phyloP scores from a whole-genome alignment of 805 yeast genomes.

The Ogataea dorogensis region DNA sequence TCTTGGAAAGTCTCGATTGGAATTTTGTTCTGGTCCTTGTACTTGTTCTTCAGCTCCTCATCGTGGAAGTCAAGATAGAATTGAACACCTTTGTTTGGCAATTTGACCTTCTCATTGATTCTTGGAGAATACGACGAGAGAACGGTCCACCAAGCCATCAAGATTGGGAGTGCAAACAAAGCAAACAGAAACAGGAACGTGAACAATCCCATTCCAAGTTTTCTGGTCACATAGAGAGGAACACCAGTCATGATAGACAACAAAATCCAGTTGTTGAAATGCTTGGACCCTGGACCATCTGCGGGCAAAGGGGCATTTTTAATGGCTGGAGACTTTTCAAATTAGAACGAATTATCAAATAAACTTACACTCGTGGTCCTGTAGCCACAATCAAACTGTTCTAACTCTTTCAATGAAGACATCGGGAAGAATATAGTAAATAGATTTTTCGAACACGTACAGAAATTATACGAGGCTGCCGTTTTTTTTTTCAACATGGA shows the following conservation, averaged over 20 bases:
- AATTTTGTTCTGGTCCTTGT: conserved; percentile 70
- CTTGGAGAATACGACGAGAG: conserved; percentile 78
- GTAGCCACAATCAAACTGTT: conserved; percentile 45
- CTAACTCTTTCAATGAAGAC: conserved; percentile 20
- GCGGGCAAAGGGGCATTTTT: conserved; percentile 87
- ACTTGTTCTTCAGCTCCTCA: conserved; percentile 62
- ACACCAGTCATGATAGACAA: conserved; percentile 48
- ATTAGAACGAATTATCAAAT: neutral
- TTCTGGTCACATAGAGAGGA: conserved; percentile 63
- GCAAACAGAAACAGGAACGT: conserved; percentile 61
- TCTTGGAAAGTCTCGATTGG: conserved; percentile 94
- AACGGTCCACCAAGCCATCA: conserved; percentile 81
- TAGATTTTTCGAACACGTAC: conserved; percentile 10
- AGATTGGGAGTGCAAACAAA: conserved; percentile 61
- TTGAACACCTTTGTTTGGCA: conserved; percentile 77
- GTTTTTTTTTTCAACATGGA: conserved; percentile 6
- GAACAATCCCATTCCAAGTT: conserved; percentile 67
- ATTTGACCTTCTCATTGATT: conserved; percentile 68
- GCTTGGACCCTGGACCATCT: conserved; percentile 83
- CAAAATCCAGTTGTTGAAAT: conserved; percentile 63
- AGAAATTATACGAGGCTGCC: conserved; percentile 1
- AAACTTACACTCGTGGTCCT: conserved; percentile 46
- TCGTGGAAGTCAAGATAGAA: conserved; percentile 81
- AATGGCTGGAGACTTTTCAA: conserved; percentile 59
- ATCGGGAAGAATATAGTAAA: conserved; percentile 1